Evolutionary conservation across 1,284 basidiomycete genomes (phyloP).

Genomic region (Ustilago vetiveriae): DNA sequence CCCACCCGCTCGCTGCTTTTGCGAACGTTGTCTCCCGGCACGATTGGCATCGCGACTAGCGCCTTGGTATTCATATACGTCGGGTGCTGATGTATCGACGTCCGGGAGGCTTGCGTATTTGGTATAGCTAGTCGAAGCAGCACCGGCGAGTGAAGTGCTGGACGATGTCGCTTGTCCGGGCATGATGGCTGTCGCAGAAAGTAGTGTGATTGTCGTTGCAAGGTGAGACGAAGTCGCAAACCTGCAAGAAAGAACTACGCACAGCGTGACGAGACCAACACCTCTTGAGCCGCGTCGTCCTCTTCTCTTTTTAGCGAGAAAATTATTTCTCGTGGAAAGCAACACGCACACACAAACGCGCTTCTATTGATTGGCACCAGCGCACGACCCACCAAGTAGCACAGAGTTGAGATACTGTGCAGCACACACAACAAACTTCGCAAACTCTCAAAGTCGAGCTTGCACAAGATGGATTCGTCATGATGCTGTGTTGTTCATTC

Average conservation of each 20-base stretch:
- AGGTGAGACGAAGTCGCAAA: no score
- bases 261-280: slow-evolving; percentile 30
- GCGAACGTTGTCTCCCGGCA: slow-evolving; percentile 4
- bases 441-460: no score
- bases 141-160: not conserved
- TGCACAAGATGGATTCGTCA: not conserved
- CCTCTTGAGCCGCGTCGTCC: not conserved
- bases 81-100: slow-evolving; percentile 37
- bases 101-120: slow-evolving; percentile 46
- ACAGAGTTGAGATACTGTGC: no score
- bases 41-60: slow-evolving; percentile 5
- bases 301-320: no score
- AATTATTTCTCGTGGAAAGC: no score
- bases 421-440: no score
- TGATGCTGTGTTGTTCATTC: not conserved
- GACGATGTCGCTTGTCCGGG: slow-evolving; percentile 14
- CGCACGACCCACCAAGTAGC: not conserved
- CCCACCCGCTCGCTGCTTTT: slow-evolving; percentile 5
- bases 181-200: slow-evolving; percentile 2
- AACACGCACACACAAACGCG: no score
- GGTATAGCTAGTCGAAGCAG: slow-evolving; percentile 13
- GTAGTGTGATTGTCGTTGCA: not conserved
- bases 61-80: slow-evolving; percentile 37
- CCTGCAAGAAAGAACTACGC: no score
- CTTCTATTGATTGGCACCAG: no score